Percentiles rank a stretch among this genome's conserved stretches.
phyloP scores from a whole-genome alignment of 768 basidiomycete species.

The Lanmaoa pseudosensibilis region DNA sequence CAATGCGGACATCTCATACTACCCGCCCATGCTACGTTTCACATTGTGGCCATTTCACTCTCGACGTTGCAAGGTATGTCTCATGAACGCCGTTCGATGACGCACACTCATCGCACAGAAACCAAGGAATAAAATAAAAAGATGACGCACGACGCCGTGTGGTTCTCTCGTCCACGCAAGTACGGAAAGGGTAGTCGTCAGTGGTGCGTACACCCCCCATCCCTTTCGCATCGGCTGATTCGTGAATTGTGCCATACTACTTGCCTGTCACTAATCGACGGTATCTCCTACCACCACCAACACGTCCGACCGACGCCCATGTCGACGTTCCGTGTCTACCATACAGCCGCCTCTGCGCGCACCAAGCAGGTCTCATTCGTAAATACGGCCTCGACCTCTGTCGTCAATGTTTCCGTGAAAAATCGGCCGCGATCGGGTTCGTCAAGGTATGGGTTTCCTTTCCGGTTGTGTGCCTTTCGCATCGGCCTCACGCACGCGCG shows the following conservation, averaged over 20 bases:
- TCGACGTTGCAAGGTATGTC: conserved; percentile 25
- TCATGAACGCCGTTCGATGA: background rate
- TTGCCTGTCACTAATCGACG: background rate
- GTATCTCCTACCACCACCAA: no score
- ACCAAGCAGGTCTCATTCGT: conserved; percentile 97
- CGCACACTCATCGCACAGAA: background rate
- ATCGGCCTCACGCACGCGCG: background rate
- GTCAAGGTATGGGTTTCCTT: conserved; percentile 63
- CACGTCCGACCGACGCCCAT: no score
- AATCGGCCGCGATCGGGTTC: conserved; percentile 91
- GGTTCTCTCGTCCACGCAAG: conserved; percentile 95
- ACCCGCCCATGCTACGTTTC: background rate
- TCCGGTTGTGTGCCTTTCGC: no score
- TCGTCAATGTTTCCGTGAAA: conserved; percentile 98
- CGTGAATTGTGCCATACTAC: background rate
- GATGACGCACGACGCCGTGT: conserved; percentile 99
- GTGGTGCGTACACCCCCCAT: conserved; percentile 31
- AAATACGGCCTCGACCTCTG: conserved; percentile 97
- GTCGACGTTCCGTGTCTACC: background rate
- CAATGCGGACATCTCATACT: background rate
- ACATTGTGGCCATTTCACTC: background rate
- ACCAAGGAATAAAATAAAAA: conserved; percentile 64
- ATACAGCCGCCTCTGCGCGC: conserved; percentile 87
- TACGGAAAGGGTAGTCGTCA: conserved; percentile 94
- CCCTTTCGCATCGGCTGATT: background rate